A percentile compares a stretch with the other conserved stretches of the same genome.
These are phyloP conservation scores for Pseudocercospora crystallina DNA, from an alignment of 2,329 filamentous ascomycete species.

Conservation along the genomic window DNA sequence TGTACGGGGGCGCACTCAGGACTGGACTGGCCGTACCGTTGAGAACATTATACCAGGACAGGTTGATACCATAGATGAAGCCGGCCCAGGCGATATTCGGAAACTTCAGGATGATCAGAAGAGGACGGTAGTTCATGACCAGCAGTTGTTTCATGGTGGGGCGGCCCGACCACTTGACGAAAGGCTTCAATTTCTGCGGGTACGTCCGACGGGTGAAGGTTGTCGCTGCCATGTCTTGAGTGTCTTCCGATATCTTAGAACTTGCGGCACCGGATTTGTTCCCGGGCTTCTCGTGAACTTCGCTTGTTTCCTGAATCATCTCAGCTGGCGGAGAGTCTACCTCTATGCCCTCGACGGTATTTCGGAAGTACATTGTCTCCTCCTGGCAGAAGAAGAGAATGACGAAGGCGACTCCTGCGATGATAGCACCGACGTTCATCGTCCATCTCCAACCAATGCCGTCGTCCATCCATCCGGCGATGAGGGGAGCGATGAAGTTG, in stretches of 20 bases:
- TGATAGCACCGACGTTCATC: conserved; percentile 54
- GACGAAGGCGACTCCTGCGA: conserved; percentile 49
- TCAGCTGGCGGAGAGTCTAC: not conserved
- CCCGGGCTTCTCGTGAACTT: not conserved
- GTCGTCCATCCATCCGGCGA: conserved; percentile 52
- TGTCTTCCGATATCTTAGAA: not conserved
- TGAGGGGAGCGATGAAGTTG: conserved; percentile 39
- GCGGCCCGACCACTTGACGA: conserved; percentile 16
- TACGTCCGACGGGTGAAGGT: not conserved
- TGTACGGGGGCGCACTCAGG: conserved; percentile 36
- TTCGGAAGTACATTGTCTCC: conserved; percentile 54
- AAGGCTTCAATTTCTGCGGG: conserved; percentile 14
- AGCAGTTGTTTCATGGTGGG: conserved; percentile 26
- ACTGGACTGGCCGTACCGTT: conserved; percentile 41
- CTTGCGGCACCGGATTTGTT: not conserved
- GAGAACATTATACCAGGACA: conserved; percentile 34
- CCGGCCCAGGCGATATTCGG: conserved; percentile 41
- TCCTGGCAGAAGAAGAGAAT: conserved; percentile 60
- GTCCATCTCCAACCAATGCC: conserved; percentile 52
- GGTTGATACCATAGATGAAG: conserved; percentile 40
- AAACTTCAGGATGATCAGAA: conserved; percentile 36
- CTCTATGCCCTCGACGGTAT: conserved; percentile 16
- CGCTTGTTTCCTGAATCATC: not conserved
- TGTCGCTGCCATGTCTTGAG: not conserved
- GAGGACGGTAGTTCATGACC: conserved; percentile 22